Base-by-base conservation (phyloP, 768 basidiomycete species). In the Agrocybe pediades region DNA sequence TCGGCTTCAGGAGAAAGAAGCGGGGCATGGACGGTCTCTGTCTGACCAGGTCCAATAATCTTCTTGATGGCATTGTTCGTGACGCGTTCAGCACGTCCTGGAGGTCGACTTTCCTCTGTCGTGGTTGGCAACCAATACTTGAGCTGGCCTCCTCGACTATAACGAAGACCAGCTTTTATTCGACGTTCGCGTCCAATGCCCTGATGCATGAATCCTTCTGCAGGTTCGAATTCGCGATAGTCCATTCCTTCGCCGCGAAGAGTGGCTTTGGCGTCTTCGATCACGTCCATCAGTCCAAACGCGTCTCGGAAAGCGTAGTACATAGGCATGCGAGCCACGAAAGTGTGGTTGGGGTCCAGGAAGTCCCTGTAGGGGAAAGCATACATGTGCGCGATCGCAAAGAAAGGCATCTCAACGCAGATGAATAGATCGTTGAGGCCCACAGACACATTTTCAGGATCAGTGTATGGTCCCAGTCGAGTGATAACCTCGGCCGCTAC, bases 381-480 rank as follows among this genome's bases (percentile, higher is more conserved):
- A 64, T 88, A 98, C 74, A 90, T 85, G 73, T 99, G 97, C 6
- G 94, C 90, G 49, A 97, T 76, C 2, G 97, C 96, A 65, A 98
- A 98, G 54, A 98, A 71, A 0, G 97, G 96, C 96, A 99, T 98
- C 72, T 99, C 96, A 56, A 95, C 73, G 72, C 95, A 97, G 62
- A 98, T 92, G 53, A 98, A 79, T 7, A 88, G 85, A 69, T 99
- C 96, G 15, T 88, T 92, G 57, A 96, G 80, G 6, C 91, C 91
- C 20, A 96, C 78, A 1, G 94, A 94, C 65, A 98, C 92, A 68
- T 95, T 88, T 65, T 93, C 92, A 24, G 77, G 75, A 68, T 95
- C 90, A 7, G 86, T 90, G 71, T 96, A 95, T 11, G 91, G 89
- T 2, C 95, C 95, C 42, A 97, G 82, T 46, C 78, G 80, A 29